Conservation (phyloP, 306 rosid species). For the Corylus avellana region DNA sequence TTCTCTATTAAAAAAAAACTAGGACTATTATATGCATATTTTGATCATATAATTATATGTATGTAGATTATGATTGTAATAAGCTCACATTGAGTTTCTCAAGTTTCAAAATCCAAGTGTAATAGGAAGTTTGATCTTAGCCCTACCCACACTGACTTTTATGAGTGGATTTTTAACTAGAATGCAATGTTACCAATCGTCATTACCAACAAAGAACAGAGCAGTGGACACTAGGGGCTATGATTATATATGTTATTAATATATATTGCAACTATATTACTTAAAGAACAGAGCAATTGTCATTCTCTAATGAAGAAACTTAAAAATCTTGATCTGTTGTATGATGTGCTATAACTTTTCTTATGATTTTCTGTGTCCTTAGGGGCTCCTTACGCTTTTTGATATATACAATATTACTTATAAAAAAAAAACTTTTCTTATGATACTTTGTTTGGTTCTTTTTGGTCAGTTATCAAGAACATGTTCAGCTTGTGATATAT, state of each 20-base stretch:
- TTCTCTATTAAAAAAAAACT: neutral
- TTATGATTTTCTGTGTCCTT: too few species aligned
- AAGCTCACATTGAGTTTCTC: neutral
- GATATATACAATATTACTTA: too few species aligned
- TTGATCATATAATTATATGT: neutral
- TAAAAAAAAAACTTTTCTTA: neutral
- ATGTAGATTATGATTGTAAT: neutral
- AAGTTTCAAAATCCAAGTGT: neutral
- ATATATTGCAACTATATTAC: neutral
- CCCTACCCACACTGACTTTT: neutral
- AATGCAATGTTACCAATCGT: neutral
- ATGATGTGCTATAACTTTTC: neutral
- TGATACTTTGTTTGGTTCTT: neutral
- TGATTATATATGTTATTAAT: too few species aligned
- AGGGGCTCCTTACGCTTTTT: too few species aligned
- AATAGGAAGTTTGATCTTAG: neutral
- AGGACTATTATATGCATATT: neutral
- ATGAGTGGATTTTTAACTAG: neutral
- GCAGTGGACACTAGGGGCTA: neutral
- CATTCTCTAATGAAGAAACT: neutral
- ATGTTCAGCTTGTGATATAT: slow-evolving; percentile 26
- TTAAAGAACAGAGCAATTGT: neutral
- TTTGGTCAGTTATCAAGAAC: slow-evolving; percentile 17
- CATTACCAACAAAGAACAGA: neutral
- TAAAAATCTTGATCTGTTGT: neutral